Percentiles rank a stretch among this genome's conserved stretches.
phyloP scores from a whole-genome alignment of 306 rosid genomes.

The Argentina anserina region DNA sequence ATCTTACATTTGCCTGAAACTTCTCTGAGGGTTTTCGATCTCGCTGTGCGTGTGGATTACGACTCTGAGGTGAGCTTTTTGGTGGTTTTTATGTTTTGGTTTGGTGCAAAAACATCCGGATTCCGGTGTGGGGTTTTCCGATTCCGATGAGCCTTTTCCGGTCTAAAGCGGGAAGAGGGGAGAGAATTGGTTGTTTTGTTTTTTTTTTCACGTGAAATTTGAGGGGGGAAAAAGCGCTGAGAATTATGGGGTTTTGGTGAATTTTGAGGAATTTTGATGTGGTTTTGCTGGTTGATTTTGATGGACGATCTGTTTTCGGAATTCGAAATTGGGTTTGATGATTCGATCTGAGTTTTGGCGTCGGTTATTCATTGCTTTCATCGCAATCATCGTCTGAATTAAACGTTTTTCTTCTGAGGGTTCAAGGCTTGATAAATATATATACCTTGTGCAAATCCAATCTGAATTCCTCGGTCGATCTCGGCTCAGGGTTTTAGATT shows the following conservation, averaged over 20 bases:
- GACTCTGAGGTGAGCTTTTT: slow-evolving; percentile 53
- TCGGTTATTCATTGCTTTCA: not conserved
- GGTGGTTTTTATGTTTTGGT: slow-evolving; percentile 15
- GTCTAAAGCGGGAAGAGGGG: slow-evolving; percentile 18
- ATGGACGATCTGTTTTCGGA: slow-evolving; percentile 14
- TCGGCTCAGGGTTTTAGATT: slow-evolving; percentile 34
- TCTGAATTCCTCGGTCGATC: slow-evolving; percentile 28
- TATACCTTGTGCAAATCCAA: too few species aligned
- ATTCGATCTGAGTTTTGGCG: slow-evolving; percentile 41
- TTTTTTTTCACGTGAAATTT: slow-evolving; percentile 9
- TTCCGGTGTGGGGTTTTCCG: slow-evolving; percentile 28
- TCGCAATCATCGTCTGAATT: not conserved
- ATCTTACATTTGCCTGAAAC: slow-evolving; percentile 22
- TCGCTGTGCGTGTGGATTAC: slow-evolving; percentile 23
- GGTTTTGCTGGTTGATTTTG: slow-evolving; percentile 3
- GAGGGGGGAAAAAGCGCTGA: not conserved
- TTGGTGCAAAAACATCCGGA: slow-evolving; percentile 14
- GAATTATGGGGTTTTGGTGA: slow-evolving; percentile 17
- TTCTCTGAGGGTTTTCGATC: slow-evolving; percentile 38
- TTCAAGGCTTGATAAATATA: too few species aligned
- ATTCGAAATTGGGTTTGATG: slow-evolving; percentile 22
- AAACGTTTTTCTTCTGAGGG: not conserved
- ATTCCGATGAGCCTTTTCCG: slow-evolving; percentile 28
- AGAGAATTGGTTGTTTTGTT: not conserved
- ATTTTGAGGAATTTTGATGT: slow-evolving; percentile 18